phyloP scores from a whole-genome alignment of 768 basidiomycete species.

The Rubroboletus pulcherrimus region DNA sequence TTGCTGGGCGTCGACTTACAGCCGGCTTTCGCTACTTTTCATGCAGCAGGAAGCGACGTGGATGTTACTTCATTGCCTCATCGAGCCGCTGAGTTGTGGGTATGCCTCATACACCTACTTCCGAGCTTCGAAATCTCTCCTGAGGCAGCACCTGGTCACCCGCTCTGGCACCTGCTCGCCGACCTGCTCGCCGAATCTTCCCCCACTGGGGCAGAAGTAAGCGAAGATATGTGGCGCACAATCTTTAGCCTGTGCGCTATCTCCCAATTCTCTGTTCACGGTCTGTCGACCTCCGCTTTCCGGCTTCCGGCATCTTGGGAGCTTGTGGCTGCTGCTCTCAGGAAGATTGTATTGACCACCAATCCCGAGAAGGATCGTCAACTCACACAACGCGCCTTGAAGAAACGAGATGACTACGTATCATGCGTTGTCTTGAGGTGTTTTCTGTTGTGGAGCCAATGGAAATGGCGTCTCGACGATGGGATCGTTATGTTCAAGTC shows the following conservation, averaged over 20 bases:
- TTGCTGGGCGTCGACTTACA: slow-evolving; percentile 56
- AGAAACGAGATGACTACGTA: slow-evolving; percentile 68
- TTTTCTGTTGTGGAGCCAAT: slow-evolving; percentile 65
- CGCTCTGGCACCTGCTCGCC: slow-evolving; percentile 46
- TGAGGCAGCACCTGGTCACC: slow-evolving; percentile 25
- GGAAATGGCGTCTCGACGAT: slow-evolving; percentile 69
- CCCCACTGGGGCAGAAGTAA: slow-evolving; percentile 39
- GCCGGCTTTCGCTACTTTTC: slow-evolving; percentile 17
- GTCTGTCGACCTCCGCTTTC: slow-evolving; percentile 37
- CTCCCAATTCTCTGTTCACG: slow-evolving; percentile 71
- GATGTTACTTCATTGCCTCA: slow-evolving; percentile 38
- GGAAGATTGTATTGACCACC: slow-evolving; percentile 53
- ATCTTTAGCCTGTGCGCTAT: slow-evolving; percentile 68
- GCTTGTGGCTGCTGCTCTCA: slow-evolving; percentile 53
- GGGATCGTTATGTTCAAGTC: slow-evolving; percentile 56
- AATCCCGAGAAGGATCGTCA: slow-evolving; percentile 41
- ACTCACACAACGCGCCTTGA: slow-evolving; percentile 36
- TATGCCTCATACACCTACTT: slow-evolving; percentile 63
- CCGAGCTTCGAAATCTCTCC: slow-evolving; percentile 20
- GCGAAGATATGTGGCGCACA: slow-evolving; percentile 70
- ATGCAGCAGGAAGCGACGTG: slow-evolving; percentile 15
- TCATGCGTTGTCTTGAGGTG: slow-evolving; percentile 68
- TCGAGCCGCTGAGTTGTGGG: slow-evolving; percentile 66
- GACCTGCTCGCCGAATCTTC: slow-evolving; percentile 30
- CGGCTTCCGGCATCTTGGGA: slow-evolving; percentile 63